A percentile compares a stretch with the other conserved stretches of the same genome.
Conservation (phyloP, 1,284 basidiomycete species). For the Cutaneotrichosporon curvatum region DNA sequence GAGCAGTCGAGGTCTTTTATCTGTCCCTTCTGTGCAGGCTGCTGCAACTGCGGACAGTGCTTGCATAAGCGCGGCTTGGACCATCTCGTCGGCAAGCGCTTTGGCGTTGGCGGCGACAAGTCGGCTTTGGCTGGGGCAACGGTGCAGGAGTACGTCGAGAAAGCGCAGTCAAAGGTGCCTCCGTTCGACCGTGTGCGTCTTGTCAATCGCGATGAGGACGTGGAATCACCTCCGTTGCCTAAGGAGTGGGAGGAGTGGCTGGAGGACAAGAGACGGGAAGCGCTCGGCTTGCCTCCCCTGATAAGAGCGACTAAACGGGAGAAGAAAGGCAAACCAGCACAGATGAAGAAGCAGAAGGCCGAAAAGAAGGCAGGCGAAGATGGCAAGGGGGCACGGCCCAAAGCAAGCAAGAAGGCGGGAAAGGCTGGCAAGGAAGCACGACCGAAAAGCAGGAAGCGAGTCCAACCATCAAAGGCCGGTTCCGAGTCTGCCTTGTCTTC, state of each 20-base stretch:
- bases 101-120: not conserved
- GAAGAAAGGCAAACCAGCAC: not conserved
- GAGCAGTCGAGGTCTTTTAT: constrained; percentile 36
- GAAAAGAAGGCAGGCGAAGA: no score
- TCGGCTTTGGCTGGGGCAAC: constrained; percentile 13
- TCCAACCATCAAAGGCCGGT: not conserved
- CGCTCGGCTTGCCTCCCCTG: not conserved
- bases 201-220: constrained; percentile 26
- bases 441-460: not conserved
- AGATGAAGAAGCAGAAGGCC: no score
- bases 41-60: constrained; percentile 38
- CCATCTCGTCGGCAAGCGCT: constrained; percentile 21
- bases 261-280: constrained; percentile 2
- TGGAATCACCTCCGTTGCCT: constrained; percentile 24
- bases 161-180: constrained; percentile 16
- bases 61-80: constrained; percentile 30
- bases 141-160: constrained; percentile 26
- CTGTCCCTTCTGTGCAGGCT: constrained; percentile 38
- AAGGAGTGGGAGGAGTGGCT: constrained; percentile 13
- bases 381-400: not conserved
- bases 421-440: not conserved
- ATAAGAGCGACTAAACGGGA: constrained; percentile 1
- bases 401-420: not conserved
- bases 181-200: constrained; percentile 34
- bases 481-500: not conserved